Evolutionary conservation across 2,329 filamentous ascomycete species (phyloP), one percentile per base, ranked within the genome.

Genomic region (Hysterium pulicare): DNA sequence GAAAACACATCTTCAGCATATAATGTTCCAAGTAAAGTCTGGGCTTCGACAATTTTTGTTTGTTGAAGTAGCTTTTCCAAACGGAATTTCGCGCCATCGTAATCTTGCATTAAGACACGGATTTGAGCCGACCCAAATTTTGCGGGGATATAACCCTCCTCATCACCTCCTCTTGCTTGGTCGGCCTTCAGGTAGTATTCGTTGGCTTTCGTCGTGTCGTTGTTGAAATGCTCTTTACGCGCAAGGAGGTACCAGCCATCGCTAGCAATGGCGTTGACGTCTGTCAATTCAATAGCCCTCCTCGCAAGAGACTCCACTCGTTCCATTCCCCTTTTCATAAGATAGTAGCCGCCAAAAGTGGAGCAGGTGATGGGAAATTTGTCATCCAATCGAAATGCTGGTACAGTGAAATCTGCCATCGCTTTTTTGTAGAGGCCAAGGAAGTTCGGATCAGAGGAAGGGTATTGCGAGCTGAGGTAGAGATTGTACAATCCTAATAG

Each of bases 211-310:
- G 84, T 76, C 5, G 81, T 69, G 44, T 96, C 83, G 32, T 86
- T 85, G 44, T 82, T 79, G 53, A 89, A 88, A 62, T 98, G 93
- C 50, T 91, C 88, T 64, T 95, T 96, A 47, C 90, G 79, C 21
- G 90, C 93, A 31, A 97, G 79, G 7, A 97, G 71, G 68, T 96
- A 98, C 90, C 91, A 97, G 26, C 93, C 94, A 62, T 98, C 94
- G 69, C 91, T 95, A 19, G 91, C 91, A 64, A 97, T 89, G 3
- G 90, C 88, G 64, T 95, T 95, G 54, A 97, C 88, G 61, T 98
- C 93, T 2, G 93, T 97, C 57, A 88, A 85, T 59, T 96, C 89
- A 49, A 98, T 96, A 5, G 93, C 90, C 65, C 93, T 93, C 63
- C 90, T 86, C 6, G 91, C 88, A 15, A 98, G 76, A 16, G 83